Base-by-base conservation (phyloP, 371 early-diverging fungal genomes). In the Sporodiniella umbellata region DNA sequence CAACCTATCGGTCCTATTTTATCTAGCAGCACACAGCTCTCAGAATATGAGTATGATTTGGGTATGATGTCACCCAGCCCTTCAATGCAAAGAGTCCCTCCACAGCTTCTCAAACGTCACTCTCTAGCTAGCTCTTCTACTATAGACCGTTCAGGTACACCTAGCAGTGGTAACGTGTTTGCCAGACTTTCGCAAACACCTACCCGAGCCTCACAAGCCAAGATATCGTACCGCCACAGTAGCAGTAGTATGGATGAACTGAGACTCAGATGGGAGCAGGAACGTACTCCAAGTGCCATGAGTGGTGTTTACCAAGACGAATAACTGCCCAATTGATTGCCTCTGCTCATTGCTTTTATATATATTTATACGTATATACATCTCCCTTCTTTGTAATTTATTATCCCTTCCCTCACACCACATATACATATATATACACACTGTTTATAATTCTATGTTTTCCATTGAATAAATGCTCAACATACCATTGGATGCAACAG, bases 201-300 rank as follows among this genome's bases (percentile, higher is more conserved):
- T 8, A 75, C 75, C 0, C 52, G 71, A 42, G 71, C 72, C 18
- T 75, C 75, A 1, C 68, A 69, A 17, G 75, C 75, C 18, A 70
- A 71, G 42, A 62, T 75, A 49, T 52, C 68, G n/a, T 51, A 62
- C 31, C 55, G 66, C 3, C 58, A 66, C 23, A 66, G 66, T 35
- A 66, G 66, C 11, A 50, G 66, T 25, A 66, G 66, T 25, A 62
- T 66, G 54, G 66, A 66, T 37, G 66, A 66, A 22, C 37, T 66
- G 3, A 58, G 58, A 42, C 30, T 35, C 14, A 45, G 42, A 30
- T 66, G 66, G 66, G 53, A 54, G 4, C 25, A 43, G 11, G 58
- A 61, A 38, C 54, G 69, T 10, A 37, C 65, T 8, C 42, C 58
- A 7, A 66, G 66, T 50, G 62, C 66, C 1, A 58, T 62, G 59